Conservation (phyloP, 768 basidiomycete genomes). For the Agaricus bisporus region DNA sequence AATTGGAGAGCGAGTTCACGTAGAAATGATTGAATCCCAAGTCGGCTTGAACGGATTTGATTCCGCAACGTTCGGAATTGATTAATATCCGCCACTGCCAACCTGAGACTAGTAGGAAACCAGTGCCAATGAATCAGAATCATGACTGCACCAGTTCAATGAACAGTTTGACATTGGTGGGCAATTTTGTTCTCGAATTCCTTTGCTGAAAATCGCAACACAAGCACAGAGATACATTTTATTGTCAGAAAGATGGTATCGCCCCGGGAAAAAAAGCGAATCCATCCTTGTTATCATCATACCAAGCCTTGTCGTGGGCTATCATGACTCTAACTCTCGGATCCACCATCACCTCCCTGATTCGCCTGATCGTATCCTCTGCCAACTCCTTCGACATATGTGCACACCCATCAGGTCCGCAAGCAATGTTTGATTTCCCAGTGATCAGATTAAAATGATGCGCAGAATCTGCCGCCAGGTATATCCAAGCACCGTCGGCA, state of each 20-base stretch:
- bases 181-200: neutral
- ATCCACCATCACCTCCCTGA: constrained; percentile 29
- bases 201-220: neutral
- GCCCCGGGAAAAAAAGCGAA: constrained; percentile 36
- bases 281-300: constrained; percentile 35
- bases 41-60: too few species aligned
- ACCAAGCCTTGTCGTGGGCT: constrained; percentile 51
- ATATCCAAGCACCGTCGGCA: constrained; percentile 47
- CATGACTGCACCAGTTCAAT: too few species aligned
- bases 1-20: too few species aligned
- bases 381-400: constrained; percentile 40
- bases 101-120: too few species aligned
- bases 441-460: constrained; percentile 49
- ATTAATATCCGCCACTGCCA: too few species aligned
- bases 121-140: too few species aligned
- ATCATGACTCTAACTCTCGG: constrained; percentile 40
- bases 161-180: too few species aligned
- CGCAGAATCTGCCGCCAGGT: constrained; percentile 49
- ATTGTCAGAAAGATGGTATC: constrained; percentile 18
- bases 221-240: neutral
- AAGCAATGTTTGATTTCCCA: constrained; percentile 34
- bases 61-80: too few species aligned
- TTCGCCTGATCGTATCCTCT: constrained; percentile 32
- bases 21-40: too few species aligned
- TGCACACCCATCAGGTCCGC: constrained; percentile 26